Base-by-base conservation (phyloP, 1,284 basidiomycete genomes). In the Psilocybe mexicana region DNA sequence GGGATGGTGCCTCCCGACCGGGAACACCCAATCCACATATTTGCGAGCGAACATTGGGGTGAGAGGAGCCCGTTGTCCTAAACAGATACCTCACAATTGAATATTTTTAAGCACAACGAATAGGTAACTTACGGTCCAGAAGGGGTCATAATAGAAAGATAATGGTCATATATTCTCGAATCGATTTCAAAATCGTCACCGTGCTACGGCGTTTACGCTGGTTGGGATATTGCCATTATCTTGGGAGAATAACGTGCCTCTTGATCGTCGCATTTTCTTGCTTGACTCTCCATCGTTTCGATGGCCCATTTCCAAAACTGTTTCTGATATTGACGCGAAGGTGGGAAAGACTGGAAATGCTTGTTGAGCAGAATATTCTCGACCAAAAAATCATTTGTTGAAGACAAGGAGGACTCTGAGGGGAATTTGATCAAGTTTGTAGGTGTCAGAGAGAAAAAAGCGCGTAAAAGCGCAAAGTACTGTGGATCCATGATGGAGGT, bases 281-380 rank as follows among this genome's bases (percentile, higher is more conserved):
- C 49, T 49, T 75, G 55, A 6, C 62, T 65, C 69, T 91, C 89
- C 24, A 92, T 71, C 35, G 75, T 69, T 28, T 69, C 66, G 24
- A 91, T 80, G 0, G 75, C 76, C 82, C 84, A 86, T 72, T 90
- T 92, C 88, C 88, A 92, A 66, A 90, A 90, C 0, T 68, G 59
- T 50, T 73, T 72, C 60, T 88, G 87, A 62, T 87, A 90, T 61
- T 82, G 76, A 12, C 62, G 58, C 0, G 88, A 84, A 1, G 89
- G 87, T 3, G 88, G 80, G 65, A 85, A 89, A 36, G 65, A 63
- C 54, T 70, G 64, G 40, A 88, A 78, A 66, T 87, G 86, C 3
- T 70, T 61, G 63, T 79, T 77, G 6, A 79, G 65, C 7, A 90
- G 70, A 50, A 92, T 69, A 24, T 67, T 65, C 14, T 77, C 64